A percentile compares a stretch with the other conserved stretches of the same genome.
Conservation (phyloP, 179 eudicot species). For the Heliamphora pulchella region DNA sequence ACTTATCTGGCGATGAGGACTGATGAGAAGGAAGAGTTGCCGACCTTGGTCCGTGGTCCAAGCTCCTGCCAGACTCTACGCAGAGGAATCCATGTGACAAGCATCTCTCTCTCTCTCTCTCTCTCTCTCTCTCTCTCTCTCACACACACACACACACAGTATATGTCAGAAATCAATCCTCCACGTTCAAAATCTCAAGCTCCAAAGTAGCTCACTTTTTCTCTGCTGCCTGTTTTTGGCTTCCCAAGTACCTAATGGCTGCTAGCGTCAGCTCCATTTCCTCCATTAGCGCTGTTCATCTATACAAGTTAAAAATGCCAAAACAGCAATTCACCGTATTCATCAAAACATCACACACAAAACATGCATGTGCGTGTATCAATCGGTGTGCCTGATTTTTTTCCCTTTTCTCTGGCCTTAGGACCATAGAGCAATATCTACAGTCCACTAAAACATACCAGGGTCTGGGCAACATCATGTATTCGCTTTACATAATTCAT, state of each 20-base stretch:
- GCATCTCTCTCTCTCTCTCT: constrained; percentile 9
- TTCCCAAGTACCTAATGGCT: constrained; percentile 12
- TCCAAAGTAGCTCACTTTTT: constrained; percentile 9
- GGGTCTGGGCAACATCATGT: background rate
- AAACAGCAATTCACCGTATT: background rate
- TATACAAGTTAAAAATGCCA: background rate
- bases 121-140: background rate
- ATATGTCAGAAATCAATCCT: constrained; percentile 25
- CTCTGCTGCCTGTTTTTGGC: constrained; percentile 12
- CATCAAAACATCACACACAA: background rate
- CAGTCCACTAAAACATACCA: background rate
- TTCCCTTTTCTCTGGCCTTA: too few relatives aligned
- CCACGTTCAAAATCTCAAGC: constrained; percentile 19
- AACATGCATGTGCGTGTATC: background rate
- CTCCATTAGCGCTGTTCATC: background rate
- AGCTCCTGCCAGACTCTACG: constrained; percentile 33
- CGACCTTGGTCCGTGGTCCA: constrained; percentile 42
- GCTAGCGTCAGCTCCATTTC: constrained; percentile 11
- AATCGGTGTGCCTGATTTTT: background rate
- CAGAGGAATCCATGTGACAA: constrained; percentile 52
- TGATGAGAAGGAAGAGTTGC: constrained; percentile 26
- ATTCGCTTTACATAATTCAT: background rate
- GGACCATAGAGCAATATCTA: background rate
- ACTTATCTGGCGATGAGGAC: constrained; percentile 39
- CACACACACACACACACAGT: constrained; percentile 1